These are phyloP conservation scores for Lachancea meyersii DNA, from an alignment of 805 yeast species.

Conservation along the genomic window DNA sequence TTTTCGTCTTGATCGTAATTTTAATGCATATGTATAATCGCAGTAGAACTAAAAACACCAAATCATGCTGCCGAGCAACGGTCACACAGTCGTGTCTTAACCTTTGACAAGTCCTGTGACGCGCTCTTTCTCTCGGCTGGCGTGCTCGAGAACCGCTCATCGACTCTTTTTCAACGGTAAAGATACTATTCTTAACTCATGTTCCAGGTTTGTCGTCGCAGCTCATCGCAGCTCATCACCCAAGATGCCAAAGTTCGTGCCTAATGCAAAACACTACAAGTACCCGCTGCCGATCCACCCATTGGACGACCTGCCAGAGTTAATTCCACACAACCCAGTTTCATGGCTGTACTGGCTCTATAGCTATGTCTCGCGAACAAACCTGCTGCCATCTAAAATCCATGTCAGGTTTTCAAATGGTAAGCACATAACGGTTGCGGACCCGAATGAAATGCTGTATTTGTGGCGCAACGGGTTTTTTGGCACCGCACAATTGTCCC, in stretches of 20 bases:
- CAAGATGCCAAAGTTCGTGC: conserved; percentile 32
- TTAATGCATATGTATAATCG: neutral
- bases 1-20: neutral
- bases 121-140: too few species aligned
- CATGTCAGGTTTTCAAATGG: conserved; percentile 33
- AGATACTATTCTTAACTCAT: too few species aligned
- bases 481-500: conserved; percentile 83
- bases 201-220: too few species aligned
- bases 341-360: conserved; percentile 49
- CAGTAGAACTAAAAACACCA: too few species aligned
- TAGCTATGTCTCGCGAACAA: conserved; percentile 26
- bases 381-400: conserved; percentile 15
- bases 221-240: conserved; percentile 1
- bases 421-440: conserved; percentile 32
- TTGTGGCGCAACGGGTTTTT: conserved; percentile 87
- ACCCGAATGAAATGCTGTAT: conserved; percentile 41
- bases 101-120: too few species aligned
- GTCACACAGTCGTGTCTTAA: too few species aligned
- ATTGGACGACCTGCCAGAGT: conserved; percentile 41
- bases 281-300: conserved; percentile 57
- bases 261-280: conserved; percentile 32
- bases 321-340: conserved; percentile 60
- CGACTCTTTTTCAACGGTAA: neutral
- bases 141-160: neutral
- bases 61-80: too few species aligned